A percentile compares a stretch with the other conserved stretches of the same genome.
Evolutionary conservation across 495 filamentous ascomycete genomes (phyloP).

Genomic region (Xylaria nigripes): DNA sequence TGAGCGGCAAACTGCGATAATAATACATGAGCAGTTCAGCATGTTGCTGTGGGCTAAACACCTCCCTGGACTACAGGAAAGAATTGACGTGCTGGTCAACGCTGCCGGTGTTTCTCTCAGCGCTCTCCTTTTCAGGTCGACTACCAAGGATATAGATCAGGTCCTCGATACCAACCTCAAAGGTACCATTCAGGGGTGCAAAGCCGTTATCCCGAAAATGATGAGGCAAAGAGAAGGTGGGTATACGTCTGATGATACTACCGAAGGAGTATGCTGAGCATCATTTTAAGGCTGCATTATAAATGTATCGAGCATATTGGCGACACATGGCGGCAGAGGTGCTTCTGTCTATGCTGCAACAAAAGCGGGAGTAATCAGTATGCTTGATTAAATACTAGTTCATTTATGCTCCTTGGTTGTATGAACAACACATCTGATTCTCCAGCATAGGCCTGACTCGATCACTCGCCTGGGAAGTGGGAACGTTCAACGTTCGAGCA

Average conservation of each 20-base stretch:
- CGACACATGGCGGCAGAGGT: conserved; percentile 52
- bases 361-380: conserved; percentile 70
- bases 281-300: conserved; percentile 55
- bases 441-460: conserved; percentile 50
- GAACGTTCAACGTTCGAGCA: conserved; percentile 50
- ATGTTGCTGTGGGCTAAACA: conserved; percentile 5
- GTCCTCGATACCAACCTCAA: conserved; percentile 61
- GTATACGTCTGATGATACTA: background rate
- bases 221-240: conserved; percentile 30
- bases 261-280: background rate
- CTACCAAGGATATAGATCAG: conserved; percentile 32
- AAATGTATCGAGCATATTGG: conserved; percentile 70
- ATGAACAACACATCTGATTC: conserved; percentile 6
- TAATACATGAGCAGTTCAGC: no score
- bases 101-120: conserved; percentile 62
- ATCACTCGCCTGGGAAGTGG: conserved; percentile 58
- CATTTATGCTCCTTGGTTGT: background rate
- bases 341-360: conserved; percentile 67
- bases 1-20: background rate
- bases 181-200: conserved; percentile 60
- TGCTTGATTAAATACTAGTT: background rate
- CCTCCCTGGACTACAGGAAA: conserved; percentile 17
- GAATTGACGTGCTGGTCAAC: conserved; percentile 65
- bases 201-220: conserved; percentile 46
- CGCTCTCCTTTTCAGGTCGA: conserved; percentile 46